phyloP scores from a whole-genome alignment of 768 basidiomycete species.

The Leccinum incarnatum region DNA sequence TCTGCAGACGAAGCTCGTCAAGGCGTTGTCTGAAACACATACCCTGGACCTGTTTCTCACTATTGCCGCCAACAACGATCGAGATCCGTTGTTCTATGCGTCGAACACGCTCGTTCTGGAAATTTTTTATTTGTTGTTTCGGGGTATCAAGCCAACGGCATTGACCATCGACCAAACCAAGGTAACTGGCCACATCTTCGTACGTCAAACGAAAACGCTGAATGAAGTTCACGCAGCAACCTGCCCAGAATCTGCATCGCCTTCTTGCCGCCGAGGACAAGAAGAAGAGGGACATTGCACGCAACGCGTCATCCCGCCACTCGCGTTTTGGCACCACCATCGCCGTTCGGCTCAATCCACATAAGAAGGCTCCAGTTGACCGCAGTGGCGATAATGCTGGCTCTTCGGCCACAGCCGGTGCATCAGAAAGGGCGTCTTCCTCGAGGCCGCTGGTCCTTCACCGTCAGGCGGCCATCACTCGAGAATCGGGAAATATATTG shows the following conservation, averaged over 20 bases:
- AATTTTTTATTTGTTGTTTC: conserved; percentile 87
- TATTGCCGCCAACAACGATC: conserved; percentile 72
- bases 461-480: conserved; percentile 75
- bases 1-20: conserved; percentile 76
- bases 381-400: conserved; percentile 23
- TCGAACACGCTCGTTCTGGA: conserved; percentile 93
- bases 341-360: conserved; percentile 66
- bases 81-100: conserved; percentile 75
- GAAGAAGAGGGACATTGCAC: conserved; percentile 52
- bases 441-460: conserved; percentile 74
- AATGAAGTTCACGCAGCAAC: conserved; percentile 48
- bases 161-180: conserved; percentile 61
- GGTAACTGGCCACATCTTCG: conserved; percentile 36
- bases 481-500: conserved; percentile 64
- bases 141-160: conserved; percentile 67
- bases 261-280: conserved; percentile 78
- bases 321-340: conserved; percentile 97
- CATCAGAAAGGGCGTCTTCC: conserved; percentile 23
- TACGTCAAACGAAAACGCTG: conserved; percentile 1
- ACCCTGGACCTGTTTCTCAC: conserved; percentile 79
- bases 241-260: conserved; percentile 62
- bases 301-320: conserved; percentile 72
- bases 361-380: conserved; percentile 37
- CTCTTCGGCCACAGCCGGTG: conserved; percentile 20
- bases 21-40: conserved; percentile 65